Evolutionary conservation across 2,329 filamentous ascomycete genomes (phyloP), one percentile per base, ranked within the genome.

Genomic region (Scedosporium dehoogii): DNA sequence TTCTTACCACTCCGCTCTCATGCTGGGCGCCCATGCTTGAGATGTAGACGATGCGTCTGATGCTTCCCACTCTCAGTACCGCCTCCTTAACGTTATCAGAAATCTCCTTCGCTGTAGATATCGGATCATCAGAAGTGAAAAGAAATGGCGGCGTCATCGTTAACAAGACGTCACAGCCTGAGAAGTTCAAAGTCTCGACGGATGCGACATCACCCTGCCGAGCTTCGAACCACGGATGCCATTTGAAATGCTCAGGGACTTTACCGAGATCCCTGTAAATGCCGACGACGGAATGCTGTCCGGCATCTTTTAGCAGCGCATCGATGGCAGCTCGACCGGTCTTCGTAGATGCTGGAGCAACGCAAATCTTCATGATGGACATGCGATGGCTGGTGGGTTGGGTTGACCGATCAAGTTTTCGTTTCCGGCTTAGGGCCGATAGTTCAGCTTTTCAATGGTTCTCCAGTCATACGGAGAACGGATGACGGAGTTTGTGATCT

Each of bases 211-310:
- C 72, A 21, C 71, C 73, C 53, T 69, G 64, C 6, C 65, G 63
- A 3, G 70, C 69, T 29, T 68, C 61, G 23, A 75, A 75, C 18
- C 67, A 67, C 18, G 69, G 61, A 41, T 71, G 56, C 1, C 63
- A 33, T 9, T 58, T 63, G 55, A 74, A 73, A 6, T 73, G 72
- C 0, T 62, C 56, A 2, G 72, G 72, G 0, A 68, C 69, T 61
- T 72, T 73, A 10, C 65, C 63, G 0, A 63, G 53, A n/a, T 75
- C 66, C 6, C 73, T 66, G 48, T 74, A 74, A 56, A 73, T 64
- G 4, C 58, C 58, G 1, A 25, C 6, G 7, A 60, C 42, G 12
- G 41, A 16, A 25, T 29, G 58, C 5, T 27, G 10, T 23, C 10
- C n/a, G 12, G 33, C 10, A 16, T 12, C 18, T 10, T 25, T 21